phyloP scores from a whole-genome alignment of 768 basidiomycete genomes.

The Amanita muscaria region DNA sequence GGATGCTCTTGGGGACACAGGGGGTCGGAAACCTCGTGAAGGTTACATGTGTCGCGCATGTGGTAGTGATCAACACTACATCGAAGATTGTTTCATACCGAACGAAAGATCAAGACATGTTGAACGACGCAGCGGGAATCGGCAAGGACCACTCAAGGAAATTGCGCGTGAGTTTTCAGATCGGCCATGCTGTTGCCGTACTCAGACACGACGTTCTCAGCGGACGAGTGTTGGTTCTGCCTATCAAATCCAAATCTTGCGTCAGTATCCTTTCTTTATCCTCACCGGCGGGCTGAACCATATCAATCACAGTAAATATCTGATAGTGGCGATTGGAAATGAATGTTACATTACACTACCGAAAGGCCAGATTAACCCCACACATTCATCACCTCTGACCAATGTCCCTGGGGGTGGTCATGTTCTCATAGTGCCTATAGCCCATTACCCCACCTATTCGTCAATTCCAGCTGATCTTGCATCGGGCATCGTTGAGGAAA shows the following conservation, averaged over 20 bases:
- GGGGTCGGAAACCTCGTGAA: constrained; percentile 70
- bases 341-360: constrained; percentile 96
- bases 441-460: constrained; percentile 83
- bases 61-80: constrained; percentile 76
- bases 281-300: constrained; percentile 4
- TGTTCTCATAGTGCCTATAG: constrained; percentile 87
- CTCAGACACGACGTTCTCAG: constrained; percentile 26
- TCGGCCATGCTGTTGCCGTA: constrained; percentile 4
- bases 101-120: constrained; percentile 37
- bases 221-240: constrained; percentile 98
- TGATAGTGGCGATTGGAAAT: constrained; percentile 87
- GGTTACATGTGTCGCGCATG: constrained; percentile 92
- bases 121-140: constrained; percentile 35
- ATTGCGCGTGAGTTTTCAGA: constrained; percentile 55
- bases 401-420: constrained; percentile 92
- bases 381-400: constrained; percentile 44
- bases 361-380: constrained; percentile 90
- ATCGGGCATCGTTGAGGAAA: constrained; percentile 69
- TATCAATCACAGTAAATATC: constrained; percentile 61
- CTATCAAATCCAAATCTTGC: constrained; percentile 88
- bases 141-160: constrained; percentile 63
- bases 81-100: constrained; percentile 78
- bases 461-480: constrained; percentile 76
- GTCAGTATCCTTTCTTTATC: constrained; percentile 32
- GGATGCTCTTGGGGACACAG: constrained; percentile 72